A percentile compares a stretch with the other conserved stretches of the same genome.
These are phyloP conservation scores for Pythium aristosporum DNA, from an alignment of 352 stramenopile species.

Conservation along the genomic window DNA sequence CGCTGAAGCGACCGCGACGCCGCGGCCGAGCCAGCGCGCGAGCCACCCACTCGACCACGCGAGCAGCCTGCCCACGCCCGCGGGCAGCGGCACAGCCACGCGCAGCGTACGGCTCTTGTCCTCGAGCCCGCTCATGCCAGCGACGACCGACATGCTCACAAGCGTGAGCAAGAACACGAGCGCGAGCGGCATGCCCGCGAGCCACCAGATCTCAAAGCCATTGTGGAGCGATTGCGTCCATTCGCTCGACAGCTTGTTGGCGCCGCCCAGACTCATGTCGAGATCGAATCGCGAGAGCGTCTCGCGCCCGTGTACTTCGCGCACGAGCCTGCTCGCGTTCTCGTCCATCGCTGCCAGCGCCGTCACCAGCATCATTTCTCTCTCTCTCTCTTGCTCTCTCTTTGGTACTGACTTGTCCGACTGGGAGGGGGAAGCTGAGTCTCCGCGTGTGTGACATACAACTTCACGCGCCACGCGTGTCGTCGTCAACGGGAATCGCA, in stretches of 20 bases:
- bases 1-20: not conserved
- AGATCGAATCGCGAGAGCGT: constrained; percentile 52
- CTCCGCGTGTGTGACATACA: not conserved
- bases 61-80: constrained; percentile 13
- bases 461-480: constrained; percentile 5
- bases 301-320: constrained; percentile 52
- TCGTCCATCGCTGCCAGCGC: constrained; percentile 54
- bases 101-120: constrained; percentile 38
- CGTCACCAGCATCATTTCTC: constrained; percentile 22
- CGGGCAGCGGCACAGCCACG: constrained; percentile 24
- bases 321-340: constrained; percentile 60
- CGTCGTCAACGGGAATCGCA: constrained; percentile 10
- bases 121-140: constrained; percentile 49
- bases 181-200: constrained; percentile 74
- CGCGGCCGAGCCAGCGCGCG: constrained; percentile 10
- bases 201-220: constrained; percentile 86
- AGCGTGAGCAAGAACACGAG: constrained; percentile 72
- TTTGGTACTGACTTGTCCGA: too few relatives aligned
- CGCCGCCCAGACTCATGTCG: constrained; percentile 14
- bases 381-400: not conserved
- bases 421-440: not conserved
- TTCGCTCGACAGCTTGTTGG: constrained; percentile 19
- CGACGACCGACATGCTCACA: constrained; percentile 70
- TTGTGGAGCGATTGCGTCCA: constrained; percentile 69
- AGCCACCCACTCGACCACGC: constrained; percentile 3